Percentiles rank a stretch among this genome's conserved stretches.
Evolutionary conservation across 2,329 filamentous ascomycete species (phyloP).

Genomic region (Nemania sp.): DNA sequence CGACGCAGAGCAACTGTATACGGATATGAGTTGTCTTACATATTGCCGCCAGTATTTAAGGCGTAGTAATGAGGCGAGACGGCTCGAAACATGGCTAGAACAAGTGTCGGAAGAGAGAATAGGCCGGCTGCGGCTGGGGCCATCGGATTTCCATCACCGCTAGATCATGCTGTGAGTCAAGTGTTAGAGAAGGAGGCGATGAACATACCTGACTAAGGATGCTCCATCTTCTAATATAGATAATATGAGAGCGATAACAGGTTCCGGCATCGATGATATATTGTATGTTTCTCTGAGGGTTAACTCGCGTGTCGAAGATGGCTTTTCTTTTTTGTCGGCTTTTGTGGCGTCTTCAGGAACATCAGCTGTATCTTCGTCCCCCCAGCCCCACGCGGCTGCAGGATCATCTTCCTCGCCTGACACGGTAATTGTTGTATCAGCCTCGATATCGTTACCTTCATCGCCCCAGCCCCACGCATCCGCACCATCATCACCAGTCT

Average conservation of each 20-base stretch:
- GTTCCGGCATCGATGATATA: conserved; percentile 84
- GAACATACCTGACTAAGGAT: conserved; percentile 55
- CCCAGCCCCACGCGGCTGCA: conserved; percentile 83
- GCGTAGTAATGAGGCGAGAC: conserved; percentile 76
- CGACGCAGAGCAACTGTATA: neutral
- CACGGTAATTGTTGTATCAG: conserved; percentile 62
- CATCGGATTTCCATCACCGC: conserved; percentile 59
- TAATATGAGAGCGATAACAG: conserved; percentile 70
- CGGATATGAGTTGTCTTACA: conserved; percentile 58
- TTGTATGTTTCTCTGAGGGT: conserved; percentile 84
- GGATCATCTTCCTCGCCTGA: conserved; percentile 44
- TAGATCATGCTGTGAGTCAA: conserved; percentile 28
- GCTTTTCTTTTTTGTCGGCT: conserved; percentile 15
- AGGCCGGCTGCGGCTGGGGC: conserved; percentile 70
- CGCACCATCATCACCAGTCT: conserved; percentile 26
- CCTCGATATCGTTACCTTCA: conserved; percentile 56
- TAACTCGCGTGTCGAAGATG: conserved; percentile 61
- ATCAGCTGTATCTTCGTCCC: conserved; percentile 57
- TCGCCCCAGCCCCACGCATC: conserved; percentile 84
- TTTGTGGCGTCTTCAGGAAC: conserved; percentile 36
- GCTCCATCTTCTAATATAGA: conserved; percentile 64
- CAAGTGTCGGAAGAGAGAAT: conserved; percentile 72
- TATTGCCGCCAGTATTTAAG: conserved; percentile 63
- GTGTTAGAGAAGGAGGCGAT: neutral
- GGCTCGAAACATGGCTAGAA: conserved; percentile 78